These are phyloP conservation scores for Penicillium ochrochloron DNA, from an alignment of 495 filamentous ascomycete genomes.

Conservation along the genomic window DNA sequence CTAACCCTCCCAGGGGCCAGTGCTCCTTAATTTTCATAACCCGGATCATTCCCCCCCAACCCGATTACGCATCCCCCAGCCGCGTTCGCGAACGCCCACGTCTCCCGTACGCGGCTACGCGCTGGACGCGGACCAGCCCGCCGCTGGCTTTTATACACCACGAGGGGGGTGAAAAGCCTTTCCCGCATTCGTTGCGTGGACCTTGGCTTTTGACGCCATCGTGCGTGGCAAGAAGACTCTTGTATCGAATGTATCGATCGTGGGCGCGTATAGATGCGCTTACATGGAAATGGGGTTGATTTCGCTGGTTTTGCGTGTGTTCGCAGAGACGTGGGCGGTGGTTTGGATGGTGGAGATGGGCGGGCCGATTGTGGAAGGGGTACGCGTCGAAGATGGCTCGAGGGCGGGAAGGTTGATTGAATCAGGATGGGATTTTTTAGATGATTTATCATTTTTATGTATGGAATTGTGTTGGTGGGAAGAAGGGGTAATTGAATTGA, in stretches of 20 bases:
- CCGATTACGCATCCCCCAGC: slow-evolving; percentile 43
- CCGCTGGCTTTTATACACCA: slow-evolving; percentile 48
- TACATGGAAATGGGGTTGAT: slow-evolving; percentile 4
- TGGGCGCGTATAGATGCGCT: slow-evolving; percentile 16
- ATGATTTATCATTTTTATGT: not conserved
- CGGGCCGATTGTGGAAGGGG: slow-evolving; percentile 26
- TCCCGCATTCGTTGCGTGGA: slow-evolving; percentile 39
- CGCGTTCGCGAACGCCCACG: slow-evolving; percentile 46
- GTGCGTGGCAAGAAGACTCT: slow-evolving; percentile 39
- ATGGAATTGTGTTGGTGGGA: not conserved
- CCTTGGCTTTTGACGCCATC: slow-evolving; percentile 49
- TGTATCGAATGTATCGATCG: slow-evolving; percentile 34
- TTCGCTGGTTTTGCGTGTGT: slow-evolving; percentile 17
- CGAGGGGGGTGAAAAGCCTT: slow-evolving; percentile 36
- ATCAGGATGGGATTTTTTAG: not conserved
- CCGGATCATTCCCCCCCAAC: slow-evolving; percentile 53
- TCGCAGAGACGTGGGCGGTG: slow-evolving; percentile 17
- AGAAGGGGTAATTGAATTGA: not conserved
- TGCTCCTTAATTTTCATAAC: too few relatives aligned
- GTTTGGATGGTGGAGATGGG: slow-evolving; percentile 18
- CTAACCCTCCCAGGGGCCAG: too few relatives aligned
- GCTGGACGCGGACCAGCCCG: slow-evolving; percentile 39
- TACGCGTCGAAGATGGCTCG: slow-evolving; percentile 26
- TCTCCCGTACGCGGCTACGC: slow-evolving; percentile 31
- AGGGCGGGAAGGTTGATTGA: not conserved